Conservation (phyloP, 2,329 filamentous ascomycete genomes). For the Colletotrichum limetticola region DNA sequence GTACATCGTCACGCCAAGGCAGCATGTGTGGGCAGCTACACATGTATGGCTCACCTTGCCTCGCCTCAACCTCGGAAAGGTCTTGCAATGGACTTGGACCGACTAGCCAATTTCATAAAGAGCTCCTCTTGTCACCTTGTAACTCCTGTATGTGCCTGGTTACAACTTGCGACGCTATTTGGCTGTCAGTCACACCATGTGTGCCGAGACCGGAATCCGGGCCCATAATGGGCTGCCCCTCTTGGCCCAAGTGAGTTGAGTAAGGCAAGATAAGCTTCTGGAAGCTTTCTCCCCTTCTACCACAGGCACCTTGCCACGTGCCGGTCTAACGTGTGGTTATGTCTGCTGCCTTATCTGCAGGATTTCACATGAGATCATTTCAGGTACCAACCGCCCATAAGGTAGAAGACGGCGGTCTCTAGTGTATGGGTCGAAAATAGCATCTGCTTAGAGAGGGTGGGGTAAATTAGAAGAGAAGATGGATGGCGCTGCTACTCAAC, state of each 20-base stretch:
- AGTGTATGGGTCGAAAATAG: too few species aligned
- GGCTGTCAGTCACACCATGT: not conserved
- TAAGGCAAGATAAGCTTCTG: not conserved
- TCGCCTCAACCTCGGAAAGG: not conserved
- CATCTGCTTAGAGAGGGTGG: not conserved
- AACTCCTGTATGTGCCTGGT: not conserved
- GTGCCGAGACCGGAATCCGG: not conserved
- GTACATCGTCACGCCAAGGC: too few species aligned
- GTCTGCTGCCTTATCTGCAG: not conserved
- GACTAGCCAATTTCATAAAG: not conserved
- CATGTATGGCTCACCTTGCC: not conserved
- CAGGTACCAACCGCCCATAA: not conserved
- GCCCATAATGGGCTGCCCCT: too few species aligned
- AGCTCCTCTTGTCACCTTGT: not conserved
- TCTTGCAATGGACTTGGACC: not conserved
- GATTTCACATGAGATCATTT: not conserved
- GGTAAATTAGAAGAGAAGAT: not conserved
- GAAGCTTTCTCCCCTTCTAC: not conserved
- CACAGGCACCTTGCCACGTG: not conserved
- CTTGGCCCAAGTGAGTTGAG: not conserved
- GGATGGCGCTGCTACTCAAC: not conserved
- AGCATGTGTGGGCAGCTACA: too few species aligned
- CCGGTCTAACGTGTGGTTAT: not conserved
- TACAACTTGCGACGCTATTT: not conserved
- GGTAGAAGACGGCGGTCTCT: not conserved